Percentiles rank a stretch among this genome's conserved stretches.
These are phyloP conservation scores for Fusarium fracticaudum DNA, from an alignment of 2,329 filamentous ascomycete species.

Conservation along the genomic window DNA sequence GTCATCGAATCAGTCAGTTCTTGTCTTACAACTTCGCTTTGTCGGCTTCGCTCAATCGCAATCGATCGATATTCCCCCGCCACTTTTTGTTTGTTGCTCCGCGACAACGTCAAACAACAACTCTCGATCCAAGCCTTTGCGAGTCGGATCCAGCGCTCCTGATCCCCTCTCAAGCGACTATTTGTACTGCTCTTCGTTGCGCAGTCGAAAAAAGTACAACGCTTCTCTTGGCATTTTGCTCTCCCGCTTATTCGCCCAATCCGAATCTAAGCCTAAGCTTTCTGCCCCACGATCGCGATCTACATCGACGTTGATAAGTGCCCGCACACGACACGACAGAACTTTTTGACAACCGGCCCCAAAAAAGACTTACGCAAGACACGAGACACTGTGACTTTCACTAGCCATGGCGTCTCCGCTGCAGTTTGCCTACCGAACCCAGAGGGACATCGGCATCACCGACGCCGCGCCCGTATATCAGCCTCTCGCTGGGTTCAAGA, in stretches of 20 bases:
- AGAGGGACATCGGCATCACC: conserved; percentile 94
- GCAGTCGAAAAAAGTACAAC: conserved; percentile 23
- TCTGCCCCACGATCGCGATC: conserved; percentile 32
- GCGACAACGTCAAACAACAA: conserved; percentile 21
- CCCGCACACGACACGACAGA: conserved; percentile 36
- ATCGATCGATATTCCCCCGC: conserved; percentile 37
- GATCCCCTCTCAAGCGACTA: conserved; percentile 10
- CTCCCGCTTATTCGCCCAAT: conserved; percentile 25
- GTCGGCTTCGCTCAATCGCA: conserved; percentile 32
- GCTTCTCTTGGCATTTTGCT: conserved; percentile 19
- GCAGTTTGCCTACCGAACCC: conserved; percentile 97
- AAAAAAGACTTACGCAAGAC: conserved; percentile 43
- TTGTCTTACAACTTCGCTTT: conserved; percentile 43
- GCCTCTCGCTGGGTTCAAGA: conserved; percentile 81
- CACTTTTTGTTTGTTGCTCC: conserved; percentile 33
- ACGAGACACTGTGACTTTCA: conserved; percentile 78
- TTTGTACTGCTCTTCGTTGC: conserved; percentile 35
- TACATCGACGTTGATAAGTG: conserved; percentile 13
- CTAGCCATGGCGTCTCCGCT: conserved; percentile 93
- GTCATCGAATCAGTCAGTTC: conserved; percentile 49
- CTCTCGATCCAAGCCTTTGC: conserved; percentile 9
- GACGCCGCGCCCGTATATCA: conserved; percentile 91
- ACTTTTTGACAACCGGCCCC: conserved; percentile 41
- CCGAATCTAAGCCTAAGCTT: conserved; percentile 27
- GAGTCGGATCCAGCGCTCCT: conserved; percentile 7